phyloP scores from a whole-genome alignment of 1,284 basidiomycete genomes.

The Lignosus rhinocerotis region DNA sequence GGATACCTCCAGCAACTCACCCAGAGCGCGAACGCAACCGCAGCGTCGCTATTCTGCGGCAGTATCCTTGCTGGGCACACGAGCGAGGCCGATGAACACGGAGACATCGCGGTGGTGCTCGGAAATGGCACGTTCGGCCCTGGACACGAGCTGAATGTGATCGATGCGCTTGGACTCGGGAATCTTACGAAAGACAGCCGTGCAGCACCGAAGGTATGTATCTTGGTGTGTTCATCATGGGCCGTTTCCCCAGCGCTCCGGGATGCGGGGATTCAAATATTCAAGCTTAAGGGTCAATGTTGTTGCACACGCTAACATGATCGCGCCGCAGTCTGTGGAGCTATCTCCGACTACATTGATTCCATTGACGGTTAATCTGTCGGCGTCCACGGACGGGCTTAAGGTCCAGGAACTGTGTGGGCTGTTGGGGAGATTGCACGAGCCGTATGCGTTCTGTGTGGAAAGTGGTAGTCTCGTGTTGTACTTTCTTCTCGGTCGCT shows the following conservation, averaged over 20 bases:
- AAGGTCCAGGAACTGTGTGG: slow-evolving; percentile 10
- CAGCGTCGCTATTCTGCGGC: slow-evolving; percentile 42
- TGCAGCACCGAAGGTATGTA: background rate
- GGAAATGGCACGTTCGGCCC: slow-evolving; percentile 36
- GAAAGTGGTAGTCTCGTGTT: slow-evolving; percentile 6
- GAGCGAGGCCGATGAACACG: slow-evolving; percentile 57
- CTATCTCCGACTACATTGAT: slow-evolving; percentile 18
- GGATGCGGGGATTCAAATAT: no score
- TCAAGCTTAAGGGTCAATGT: no score
- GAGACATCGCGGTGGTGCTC: slow-evolving; percentile 53
- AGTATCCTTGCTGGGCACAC: slow-evolving; percentile 53
- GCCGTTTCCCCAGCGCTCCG: background rate
- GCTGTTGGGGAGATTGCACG: slow-evolving; percentile 19
- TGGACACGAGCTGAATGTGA: slow-evolving; percentile 26
- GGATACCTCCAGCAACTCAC: slow-evolving; percentile 36
- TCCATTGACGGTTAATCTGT: slow-evolving; percentile 6
- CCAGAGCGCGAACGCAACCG: slow-evolving; percentile 38
- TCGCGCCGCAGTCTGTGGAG: slow-evolving; percentile 6
- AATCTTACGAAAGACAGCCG: background rate
- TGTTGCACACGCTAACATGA: background rate
- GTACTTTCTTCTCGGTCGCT: slow-evolving; percentile 29
- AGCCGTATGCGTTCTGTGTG: slow-evolving; percentile 23
- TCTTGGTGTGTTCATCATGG: no score
- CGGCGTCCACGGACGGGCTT: slow-evolving; percentile 2
- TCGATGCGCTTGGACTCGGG: slow-evolving; percentile 26